phyloP scores from a whole-genome alignment of 2,329 filamentous ascomycete species.

The Hawksworthiomyces lignivorus region DNA sequence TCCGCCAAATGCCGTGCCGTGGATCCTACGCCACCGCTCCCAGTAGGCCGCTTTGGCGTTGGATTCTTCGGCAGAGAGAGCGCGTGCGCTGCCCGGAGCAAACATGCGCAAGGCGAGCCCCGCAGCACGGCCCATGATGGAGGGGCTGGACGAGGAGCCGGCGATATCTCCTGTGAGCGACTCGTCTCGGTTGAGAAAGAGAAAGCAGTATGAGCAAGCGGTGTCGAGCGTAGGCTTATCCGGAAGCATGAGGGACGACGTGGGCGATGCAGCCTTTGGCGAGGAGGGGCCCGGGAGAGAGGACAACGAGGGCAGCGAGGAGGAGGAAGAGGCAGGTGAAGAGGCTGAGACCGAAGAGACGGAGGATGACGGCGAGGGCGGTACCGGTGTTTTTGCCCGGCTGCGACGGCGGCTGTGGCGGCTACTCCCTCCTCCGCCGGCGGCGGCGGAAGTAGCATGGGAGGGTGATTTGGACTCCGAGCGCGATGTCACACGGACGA shows the following conservation, averaged over 20 bases:
- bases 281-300: neutral
- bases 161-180: no score
- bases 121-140: neutral
- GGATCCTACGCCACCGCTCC: conserved; percentile 7
- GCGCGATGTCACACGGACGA: no score
- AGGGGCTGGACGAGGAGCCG: no score
- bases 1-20: neutral
- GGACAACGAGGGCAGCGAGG: neutral
- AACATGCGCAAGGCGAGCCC: neutral
- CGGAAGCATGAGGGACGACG: no score
- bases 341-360: neutral
- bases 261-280: no score
- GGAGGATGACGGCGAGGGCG: neutral
- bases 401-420: neutral
- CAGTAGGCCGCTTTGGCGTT: conserved; percentile 4
- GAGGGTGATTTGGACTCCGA: no score
- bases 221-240: neutral
- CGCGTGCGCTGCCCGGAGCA: no score
- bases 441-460: no score
- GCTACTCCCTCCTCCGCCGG: neutral
- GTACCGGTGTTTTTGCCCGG: neutral
- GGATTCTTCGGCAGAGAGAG: neutral
- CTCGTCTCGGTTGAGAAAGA: no score
- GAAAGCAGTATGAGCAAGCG: conserved; percentile 3
- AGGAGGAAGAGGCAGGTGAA: neutral